These are phyloP conservation scores for Phaffomyces antillensis DNA, from an alignment of 805 yeast species.

Conservation along the genomic window DNA sequence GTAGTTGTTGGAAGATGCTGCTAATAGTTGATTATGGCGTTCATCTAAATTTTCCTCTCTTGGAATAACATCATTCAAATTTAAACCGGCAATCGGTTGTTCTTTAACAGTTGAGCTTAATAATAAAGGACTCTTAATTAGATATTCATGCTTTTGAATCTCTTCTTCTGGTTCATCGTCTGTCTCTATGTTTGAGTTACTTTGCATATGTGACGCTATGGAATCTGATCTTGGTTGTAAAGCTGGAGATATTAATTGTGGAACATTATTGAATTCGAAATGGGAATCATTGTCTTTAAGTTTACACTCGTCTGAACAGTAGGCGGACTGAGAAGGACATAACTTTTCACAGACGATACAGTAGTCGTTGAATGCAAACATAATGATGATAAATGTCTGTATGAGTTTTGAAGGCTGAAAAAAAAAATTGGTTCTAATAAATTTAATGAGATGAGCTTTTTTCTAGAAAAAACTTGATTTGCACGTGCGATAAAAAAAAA, in stretches of 20 bases:
- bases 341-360: conserved; percentile 53
- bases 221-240: conserved; percentile 24
- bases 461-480: too few relatives aligned
- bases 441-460: too few relatives aligned
- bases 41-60: conserved; percentile 13
- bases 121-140: conserved; percentile 23
- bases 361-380: conserved; percentile 42
- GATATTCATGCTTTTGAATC: conserved; percentile 18
- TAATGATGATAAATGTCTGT: background rate
- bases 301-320: conserved; percentile 41
- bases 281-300: conserved; percentile 22
- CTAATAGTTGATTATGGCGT: conserved; percentile 16
- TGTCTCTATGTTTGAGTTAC: conserved; percentile 1
- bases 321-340: conserved; percentile 35
- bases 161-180: conserved; percentile 9
- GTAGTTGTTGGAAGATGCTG: conserved; percentile 24
- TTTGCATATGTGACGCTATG: conserved; percentile 8
- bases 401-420: too few relatives aligned
- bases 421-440: too few relatives aligned
- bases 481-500: too few relatives aligned
- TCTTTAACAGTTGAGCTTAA: conserved; percentile 20
- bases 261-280: conserved; percentile 20
- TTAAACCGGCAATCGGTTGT: conserved; percentile 20
- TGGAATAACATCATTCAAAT: conserved; percentile 17
- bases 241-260: conserved; percentile 24